phyloP scores from a whole-genome alignment of 2,329 filamentous ascomycete genomes.

The Lecanicillium sp. region DNA sequence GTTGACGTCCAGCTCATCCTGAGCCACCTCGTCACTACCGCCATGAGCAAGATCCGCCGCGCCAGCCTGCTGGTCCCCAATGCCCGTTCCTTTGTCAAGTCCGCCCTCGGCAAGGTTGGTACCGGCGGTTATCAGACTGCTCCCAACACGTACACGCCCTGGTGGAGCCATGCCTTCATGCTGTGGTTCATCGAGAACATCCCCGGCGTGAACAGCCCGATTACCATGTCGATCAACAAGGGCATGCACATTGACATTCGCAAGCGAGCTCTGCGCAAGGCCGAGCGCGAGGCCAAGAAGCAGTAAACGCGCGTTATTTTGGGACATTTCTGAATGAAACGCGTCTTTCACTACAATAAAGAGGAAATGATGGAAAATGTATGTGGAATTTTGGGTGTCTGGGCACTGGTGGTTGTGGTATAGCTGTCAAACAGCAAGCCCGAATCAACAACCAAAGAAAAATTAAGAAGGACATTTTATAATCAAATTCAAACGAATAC shows the following conservation, averaged over 20 bases:
- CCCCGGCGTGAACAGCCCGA: conserved; percentile 41
- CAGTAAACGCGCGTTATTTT: conserved; percentile 22
- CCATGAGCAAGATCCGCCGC: conserved; percentile 93
- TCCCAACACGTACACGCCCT: conserved; percentile 81
- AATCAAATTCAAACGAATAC: no score
- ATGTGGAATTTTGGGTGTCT: no score
- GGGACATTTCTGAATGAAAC: neutral
- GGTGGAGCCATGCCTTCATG: conserved; percentile 87
- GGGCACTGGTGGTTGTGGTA: no score
- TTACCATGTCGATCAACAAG: conserved; percentile 46
- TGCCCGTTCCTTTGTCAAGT: conserved; percentile 73
- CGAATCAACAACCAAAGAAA: no score
- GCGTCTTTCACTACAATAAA: neutral
- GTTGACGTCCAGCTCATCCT: conserved; percentile 89
- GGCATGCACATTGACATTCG: conserved; percentile 80
- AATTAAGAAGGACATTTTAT: no score
- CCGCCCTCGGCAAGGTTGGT: conserved; percentile 75
- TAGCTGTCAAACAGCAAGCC: no score
- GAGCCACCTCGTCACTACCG: conserved; percentile 87
- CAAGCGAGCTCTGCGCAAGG: conserved; percentile 75
- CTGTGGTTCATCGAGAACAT: conserved; percentile 69
- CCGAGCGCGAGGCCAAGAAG: conserved; percentile 75
- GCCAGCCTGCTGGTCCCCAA: conserved; percentile 72
- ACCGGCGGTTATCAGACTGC: conserved; percentile 72
- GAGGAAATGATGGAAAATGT: no score